Evolutionary conservation across 2,329 filamentous ascomycete species (phyloP), one percentile per base, ranked within the genome.

Genomic region (Pseudogymnoascus sp.): DNA sequence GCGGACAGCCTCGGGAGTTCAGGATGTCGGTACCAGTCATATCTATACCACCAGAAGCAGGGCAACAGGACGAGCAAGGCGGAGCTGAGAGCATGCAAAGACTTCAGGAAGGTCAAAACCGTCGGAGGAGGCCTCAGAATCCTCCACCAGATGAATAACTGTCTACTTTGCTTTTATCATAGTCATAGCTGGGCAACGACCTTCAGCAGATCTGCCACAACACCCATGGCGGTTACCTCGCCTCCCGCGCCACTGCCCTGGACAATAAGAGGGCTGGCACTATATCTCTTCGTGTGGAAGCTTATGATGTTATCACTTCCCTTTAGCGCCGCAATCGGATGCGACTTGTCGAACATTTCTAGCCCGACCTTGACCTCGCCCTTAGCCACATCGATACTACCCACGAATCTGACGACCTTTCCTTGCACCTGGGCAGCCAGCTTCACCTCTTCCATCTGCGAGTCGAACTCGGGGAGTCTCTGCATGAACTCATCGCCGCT

Each of bases 241-340:
- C 90, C 92, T 69, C 94, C 94, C 26, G 94, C 94, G 65, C 92
- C 94, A 37, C 91, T 92, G 64, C 94, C 94, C 78, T 97, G 93
- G 66, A 99, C 85, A 72, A 97, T 96, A 66, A 99, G 80, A 45
- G 94, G 92, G 76, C 93, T 95, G 73, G 81, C 83, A 63, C 92
- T 92, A 73, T 99, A 99, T 70, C 94, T 84, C 81, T 95, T 89
- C 5, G 94, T 99, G 78, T 97, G 96, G 81, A 99, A 97, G 80
- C 88, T 96, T 73, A 99, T 96, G 74, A 99, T 96, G 80, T 99
- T 99, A 74, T 97, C 94, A 75, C 92, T 97, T 37, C 94, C 94
- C 83, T 96, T 96, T 63, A 99, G 81, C 58, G 90, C 89, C 12
- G 94, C 94, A 77, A 99, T 97, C 11, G 94, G 90, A 72, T 95